Evolutionary conservation across 768 basidiomycete genomes (phyloP).

Genomic region (Thelephora aurantiotincta): DNA sequence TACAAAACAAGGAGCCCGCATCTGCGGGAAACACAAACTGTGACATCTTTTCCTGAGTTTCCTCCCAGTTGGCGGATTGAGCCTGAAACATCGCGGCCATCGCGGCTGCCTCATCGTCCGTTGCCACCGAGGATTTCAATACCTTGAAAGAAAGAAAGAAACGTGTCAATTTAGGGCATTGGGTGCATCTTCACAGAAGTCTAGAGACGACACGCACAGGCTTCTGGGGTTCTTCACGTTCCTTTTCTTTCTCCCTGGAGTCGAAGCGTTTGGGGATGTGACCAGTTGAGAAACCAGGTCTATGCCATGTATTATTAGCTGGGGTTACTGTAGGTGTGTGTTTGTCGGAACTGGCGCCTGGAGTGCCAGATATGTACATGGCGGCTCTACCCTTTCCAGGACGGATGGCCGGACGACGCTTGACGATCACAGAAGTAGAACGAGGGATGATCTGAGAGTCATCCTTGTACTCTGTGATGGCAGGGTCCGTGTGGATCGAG

Average conservation of each 20-base stretch:
- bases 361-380: slow-evolving; percentile 49
- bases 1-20: slow-evolving; percentile 43
- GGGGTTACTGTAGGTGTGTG: slow-evolving; percentile 10
- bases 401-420: slow-evolving; percentile 71
- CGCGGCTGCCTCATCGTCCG: slow-evolving; percentile 79
- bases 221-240: slow-evolving; percentile 5
- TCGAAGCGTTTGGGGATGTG: slow-evolving; percentile 84
- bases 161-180: neutral
- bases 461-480: slow-evolving; percentile 67
- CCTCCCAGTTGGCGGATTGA: slow-evolving; percentile 91
- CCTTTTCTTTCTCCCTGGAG: slow-evolving; percentile 47
- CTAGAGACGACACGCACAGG: slow-evolving; percentile 17
- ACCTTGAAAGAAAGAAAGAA: neutral
- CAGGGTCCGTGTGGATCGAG: neutral
- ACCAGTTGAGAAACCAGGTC: slow-evolving; percentile 28
- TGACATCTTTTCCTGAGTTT: slow-evolving; percentile 99
- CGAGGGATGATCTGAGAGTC: slow-evolving; percentile 87
- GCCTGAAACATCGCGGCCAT: slow-evolving; percentile 98
- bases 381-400: slow-evolving; percentile 76
- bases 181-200: slow-evolving; percentile 11
- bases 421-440: slow-evolving; percentile 87
- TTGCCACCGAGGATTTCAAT: neutral
- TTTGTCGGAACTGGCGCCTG: slow-evolving; percentile 16
- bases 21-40: slow-evolving; percentile 71
- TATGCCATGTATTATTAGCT: slow-evolving; percentile 36